Percentiles rank a stretch among this genome's conserved stretches.
Evolutionary conservation across 31 red algal species (phyloP).

Genomic region (Endocladia muricata): DNA sequence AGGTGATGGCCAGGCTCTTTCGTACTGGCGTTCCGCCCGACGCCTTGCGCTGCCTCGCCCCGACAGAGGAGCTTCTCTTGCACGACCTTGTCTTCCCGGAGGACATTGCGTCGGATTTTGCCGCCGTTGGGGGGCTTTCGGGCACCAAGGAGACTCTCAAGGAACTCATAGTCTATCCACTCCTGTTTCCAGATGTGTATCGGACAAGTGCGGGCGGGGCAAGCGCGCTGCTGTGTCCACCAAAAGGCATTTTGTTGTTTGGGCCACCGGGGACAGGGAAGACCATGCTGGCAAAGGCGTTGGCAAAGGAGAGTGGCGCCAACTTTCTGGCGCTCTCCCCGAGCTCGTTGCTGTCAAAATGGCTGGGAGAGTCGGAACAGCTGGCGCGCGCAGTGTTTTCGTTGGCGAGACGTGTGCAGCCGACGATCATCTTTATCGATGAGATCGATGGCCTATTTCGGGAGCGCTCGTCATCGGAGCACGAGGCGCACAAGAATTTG

Average conservation of each 20-base stretch:
- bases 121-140: conserved; percentile 77
- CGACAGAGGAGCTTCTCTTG: conserved; percentile 69
- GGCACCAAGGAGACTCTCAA: conserved; percentile 80
- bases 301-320: conserved; percentile 83
- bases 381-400: conserved; percentile 88
- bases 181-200: conserved; percentile 90
- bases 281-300: conserved; percentile 94
- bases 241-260: conserved; percentile 85
- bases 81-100: conserved; percentile 95
- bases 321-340: conserved; percentile 84
- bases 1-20: conserved; percentile 28
- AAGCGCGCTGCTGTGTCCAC: conserved; percentile 38
- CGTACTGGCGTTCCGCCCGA: conserved; percentile 51
- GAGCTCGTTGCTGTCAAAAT: conserved; percentile 84
- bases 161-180: conserved; percentile 84
- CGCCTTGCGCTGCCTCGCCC: conserved; percentile 25
- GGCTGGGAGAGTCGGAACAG: conserved; percentile 95
- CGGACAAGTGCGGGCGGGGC: conserved; percentile 6
- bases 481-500: conserved; percentile 95
- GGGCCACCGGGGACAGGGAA: conserved; percentile 98
- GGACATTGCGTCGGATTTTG: conserved; percentile 71
- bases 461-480: conserved; percentile 74
- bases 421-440: conserved; percentile 95
- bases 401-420: conserved; percentile 85
- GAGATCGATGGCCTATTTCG: conserved; percentile 98